phyloP scores from a whole-genome alignment of 768 basidiomycete species.

The Lanmaoa pseudosensibilis region DNA sequence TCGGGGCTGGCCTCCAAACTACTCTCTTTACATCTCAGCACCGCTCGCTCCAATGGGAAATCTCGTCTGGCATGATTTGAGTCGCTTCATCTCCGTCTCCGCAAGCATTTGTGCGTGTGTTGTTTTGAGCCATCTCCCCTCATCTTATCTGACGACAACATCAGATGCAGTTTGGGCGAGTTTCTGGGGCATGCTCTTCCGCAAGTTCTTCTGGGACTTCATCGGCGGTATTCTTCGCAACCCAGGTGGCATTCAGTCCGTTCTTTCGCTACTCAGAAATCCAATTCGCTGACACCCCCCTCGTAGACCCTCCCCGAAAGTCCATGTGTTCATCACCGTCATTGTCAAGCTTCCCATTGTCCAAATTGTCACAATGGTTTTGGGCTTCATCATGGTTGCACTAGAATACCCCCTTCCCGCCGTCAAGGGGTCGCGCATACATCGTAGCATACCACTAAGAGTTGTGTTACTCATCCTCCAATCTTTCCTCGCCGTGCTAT shows the following conservation, averaged over 20 bases:
- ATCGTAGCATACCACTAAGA: conserved; percentile 65
- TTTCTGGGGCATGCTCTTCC: conserved; percentile 78
- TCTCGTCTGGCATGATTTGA: conserved; percentile 78
- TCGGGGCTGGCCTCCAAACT: conserved; percentile 22
- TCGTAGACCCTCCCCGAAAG: conserved; percentile 57
- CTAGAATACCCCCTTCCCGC: conserved; percentile 73
- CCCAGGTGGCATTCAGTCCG: conserved; percentile 79
- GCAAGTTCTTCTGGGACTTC: conserved; percentile 98
- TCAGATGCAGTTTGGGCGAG: conserved; percentile 79
- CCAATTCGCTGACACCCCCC: background rate
- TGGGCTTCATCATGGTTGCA: conserved; percentile 58
- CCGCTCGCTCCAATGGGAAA: conserved; percentile 58
- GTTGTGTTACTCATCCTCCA: conserved; percentile 66
- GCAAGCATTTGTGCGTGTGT: conserved; percentile 68
- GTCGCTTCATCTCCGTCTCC: conserved; percentile 65
- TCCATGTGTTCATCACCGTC: conserved; percentile 63
- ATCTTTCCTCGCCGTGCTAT: conserved; percentile 60
- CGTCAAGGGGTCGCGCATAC: conserved; percentile 52
- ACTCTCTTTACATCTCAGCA: background rate
- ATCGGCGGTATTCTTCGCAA: conserved; percentile 75
- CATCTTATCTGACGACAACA: conserved; percentile 10
- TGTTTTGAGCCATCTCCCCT: background rate
- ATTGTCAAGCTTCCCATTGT: conserved; percentile 80
- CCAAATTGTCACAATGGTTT: conserved; percentile 62
- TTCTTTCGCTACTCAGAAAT: conserved; percentile 15